Conservation (phyloP, 2,329 filamentous ascomycete species). For the Colletotrichum lini region DNA sequence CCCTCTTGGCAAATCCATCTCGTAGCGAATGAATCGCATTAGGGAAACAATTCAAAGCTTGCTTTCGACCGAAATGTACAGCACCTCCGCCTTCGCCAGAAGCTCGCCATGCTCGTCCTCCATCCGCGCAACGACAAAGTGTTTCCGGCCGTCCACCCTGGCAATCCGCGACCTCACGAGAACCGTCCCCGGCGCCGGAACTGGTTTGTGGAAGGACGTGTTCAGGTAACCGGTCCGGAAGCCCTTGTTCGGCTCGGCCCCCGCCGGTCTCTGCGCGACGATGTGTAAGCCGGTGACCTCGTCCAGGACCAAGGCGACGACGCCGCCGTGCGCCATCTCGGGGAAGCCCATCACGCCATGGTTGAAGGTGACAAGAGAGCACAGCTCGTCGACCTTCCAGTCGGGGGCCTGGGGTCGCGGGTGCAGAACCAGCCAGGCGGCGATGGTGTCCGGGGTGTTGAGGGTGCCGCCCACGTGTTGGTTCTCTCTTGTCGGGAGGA, state of each 20-base stretch:
- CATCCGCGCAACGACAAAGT: conserved; percentile 50
- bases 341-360: conserved; percentile 53
- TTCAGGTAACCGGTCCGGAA: conserved; percentile 55
- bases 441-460: conserved; percentile 48
- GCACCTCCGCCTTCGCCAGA: conserved; percentile 48
- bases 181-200: conserved; percentile 50
- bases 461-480: conserved; percentile 55
- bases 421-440: conserved; percentile 55
- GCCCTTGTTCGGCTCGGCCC: conserved; percentile 46
- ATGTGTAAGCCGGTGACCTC: conserved; percentile 55
- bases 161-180: conserved; percentile 52
- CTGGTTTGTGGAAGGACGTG: conserved; percentile 53
- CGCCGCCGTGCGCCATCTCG: conserved; percentile 54
- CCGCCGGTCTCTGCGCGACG: conserved; percentile 54
- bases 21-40: too few relatives aligned
- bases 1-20: too few relatives aligned
- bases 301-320: conserved; percentile 55
- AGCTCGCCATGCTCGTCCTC: conserved; percentile 50
- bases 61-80: conserved; percentile 35
- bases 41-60: conserved; percentile 16
- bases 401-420: conserved; percentile 37
- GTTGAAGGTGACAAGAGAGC: conserved; percentile 52
- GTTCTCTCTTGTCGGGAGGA: conserved; percentile 43
- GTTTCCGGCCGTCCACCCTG: conserved; percentile 53
- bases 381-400: conserved; percentile 50